Evolutionary conservation across 495 filamentous ascomycete species (phyloP).

Genomic region (Articulospora tetracladia): DNA sequence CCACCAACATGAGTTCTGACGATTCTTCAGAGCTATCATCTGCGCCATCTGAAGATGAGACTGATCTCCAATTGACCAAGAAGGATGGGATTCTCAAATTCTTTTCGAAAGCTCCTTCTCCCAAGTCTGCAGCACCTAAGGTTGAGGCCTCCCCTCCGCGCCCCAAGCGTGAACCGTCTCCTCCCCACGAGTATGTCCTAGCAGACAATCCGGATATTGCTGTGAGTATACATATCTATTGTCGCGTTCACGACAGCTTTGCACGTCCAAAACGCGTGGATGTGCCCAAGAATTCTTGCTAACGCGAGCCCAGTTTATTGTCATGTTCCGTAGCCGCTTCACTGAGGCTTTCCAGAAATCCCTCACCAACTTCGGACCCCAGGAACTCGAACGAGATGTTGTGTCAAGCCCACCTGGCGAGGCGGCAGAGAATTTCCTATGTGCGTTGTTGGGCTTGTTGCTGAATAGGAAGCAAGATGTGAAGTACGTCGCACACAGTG

Average conservation of each 20-base stretch:
- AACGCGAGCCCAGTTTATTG: constrained; percentile 69
- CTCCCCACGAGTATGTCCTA: constrained; percentile 82
- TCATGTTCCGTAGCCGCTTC: constrained; percentile 95
- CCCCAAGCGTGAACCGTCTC: constrained; percentile 71
- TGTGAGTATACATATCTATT: constrained; percentile 51
- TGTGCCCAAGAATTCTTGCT: constrained; percentile 34
- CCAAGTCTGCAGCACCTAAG: constrained; percentile 28
- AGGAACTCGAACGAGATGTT: constrained; percentile 89
- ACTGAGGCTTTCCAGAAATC: constrained; percentile 83
- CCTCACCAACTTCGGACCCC: constrained; percentile 82
- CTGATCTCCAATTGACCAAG: constrained; percentile 40
- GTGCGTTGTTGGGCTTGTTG: constrained; percentile 80
- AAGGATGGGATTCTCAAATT: constrained; percentile 53
- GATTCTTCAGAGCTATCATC: constrained; percentile 51
- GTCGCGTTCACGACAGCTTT: constrained; percentile 22
- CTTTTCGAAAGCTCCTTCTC: constrained; percentile 45
- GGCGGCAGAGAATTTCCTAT: constrained; percentile 81
- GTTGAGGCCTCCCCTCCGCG: constrained; percentile 55
- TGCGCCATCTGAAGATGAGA: constrained; percentile 49
- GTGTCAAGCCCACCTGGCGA: constrained; percentile 73
- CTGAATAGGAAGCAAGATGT: constrained; percentile 97
- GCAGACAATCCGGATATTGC: constrained; percentile 87
- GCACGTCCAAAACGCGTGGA: constrained; percentile 31
- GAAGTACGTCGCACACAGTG: constrained; percentile 62
- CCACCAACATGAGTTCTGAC: constrained; percentile 41